Evolutionary conservation across 371 early-diverging fungal genomes (phyloP).

Genomic region (Enterospora canceri): DNA sequence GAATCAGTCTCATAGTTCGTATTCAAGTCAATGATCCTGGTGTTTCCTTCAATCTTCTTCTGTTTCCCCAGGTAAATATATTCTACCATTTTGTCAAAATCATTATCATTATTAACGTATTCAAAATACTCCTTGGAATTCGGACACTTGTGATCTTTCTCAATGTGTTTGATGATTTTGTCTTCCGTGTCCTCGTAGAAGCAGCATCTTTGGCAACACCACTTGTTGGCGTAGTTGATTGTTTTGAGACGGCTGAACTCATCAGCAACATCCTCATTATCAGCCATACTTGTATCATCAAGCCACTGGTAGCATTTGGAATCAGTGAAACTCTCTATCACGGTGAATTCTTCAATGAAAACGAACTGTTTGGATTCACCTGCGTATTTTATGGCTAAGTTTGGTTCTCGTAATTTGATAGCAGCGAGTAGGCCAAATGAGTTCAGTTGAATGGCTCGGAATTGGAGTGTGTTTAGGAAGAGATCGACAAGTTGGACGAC

Average conservation of each 20-base stretch:
- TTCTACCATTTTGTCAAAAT: background rate
- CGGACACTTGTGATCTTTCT: slow-evolving; percentile 5
- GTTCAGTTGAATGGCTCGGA: slow-evolving; percentile 44
- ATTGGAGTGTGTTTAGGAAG: slow-evolving; percentile 28
- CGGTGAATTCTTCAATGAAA: slow-evolving; percentile 49
- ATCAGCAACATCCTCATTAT: slow-evolving; percentile 51
- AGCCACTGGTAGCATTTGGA: background rate
- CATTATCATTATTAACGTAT: slow-evolving; percentile 1
- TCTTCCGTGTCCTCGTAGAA: slow-evolving; percentile 27
- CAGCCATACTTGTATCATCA: slow-evolving; percentile 5
- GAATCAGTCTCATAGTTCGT: background rate
- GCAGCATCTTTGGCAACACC: slow-evolving; percentile 41
- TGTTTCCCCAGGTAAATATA: slow-evolving; percentile 19
- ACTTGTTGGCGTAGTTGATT: slow-evolving; percentile 2
- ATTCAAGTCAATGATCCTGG: background rate
- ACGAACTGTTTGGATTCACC: slow-evolving; percentile 12
- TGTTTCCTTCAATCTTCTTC: background rate
- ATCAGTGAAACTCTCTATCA: slow-evolving; percentile 23
- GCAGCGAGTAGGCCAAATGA: slow-evolving; percentile 38
- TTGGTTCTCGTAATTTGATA: slow-evolving; percentile 20
- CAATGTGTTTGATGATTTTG: slow-evolving; percentile 33
- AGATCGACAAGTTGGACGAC: slow-evolving; percentile 46
- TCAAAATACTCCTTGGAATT: slow-evolving; percentile 2
- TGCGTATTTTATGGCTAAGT: slow-evolving; percentile 1
- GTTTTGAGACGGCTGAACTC: slow-evolving; percentile 45